These are phyloP conservation scores for Colletotrichum somersetense DNA, from an alignment of 2,329 filamentous ascomycete species.

Conservation along the genomic window DNA sequence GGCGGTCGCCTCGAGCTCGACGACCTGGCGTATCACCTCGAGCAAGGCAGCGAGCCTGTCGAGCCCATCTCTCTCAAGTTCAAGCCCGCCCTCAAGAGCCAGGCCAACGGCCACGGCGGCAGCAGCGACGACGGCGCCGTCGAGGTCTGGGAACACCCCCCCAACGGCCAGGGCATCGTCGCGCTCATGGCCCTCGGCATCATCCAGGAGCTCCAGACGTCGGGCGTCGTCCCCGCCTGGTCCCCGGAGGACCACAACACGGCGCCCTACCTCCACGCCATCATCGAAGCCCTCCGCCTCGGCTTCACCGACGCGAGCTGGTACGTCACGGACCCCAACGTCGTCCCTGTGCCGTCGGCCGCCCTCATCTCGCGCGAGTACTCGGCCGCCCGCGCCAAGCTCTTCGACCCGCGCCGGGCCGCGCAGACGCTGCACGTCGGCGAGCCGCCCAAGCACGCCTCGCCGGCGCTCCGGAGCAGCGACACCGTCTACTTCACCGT, in stretches of 20 bases:
- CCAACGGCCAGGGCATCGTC: slow-evolving; percentile 95
- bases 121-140: slow-evolving; percentile 62
- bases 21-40: slow-evolving; percentile 82
- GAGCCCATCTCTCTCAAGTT: slow-evolving; percentile 88
- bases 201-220: slow-evolving; percentile 84
- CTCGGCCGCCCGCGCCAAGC: slow-evolving; percentile 74
- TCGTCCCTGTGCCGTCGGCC: slow-evolving; percentile 75
- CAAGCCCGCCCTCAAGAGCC: slow-evolving; percentile 48
- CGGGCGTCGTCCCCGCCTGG: slow-evolving; percentile 81
- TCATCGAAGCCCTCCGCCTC: slow-evolving; percentile 90
- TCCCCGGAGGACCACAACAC: slow-evolving; percentile 82
- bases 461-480: slow-evolving; percentile 83
- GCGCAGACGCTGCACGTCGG: slow-evolving; percentile 76
- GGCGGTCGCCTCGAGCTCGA: slow-evolving; percentile 84
- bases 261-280: slow-evolving; percentile 82
- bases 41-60: slow-evolving; percentile 78
- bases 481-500: slow-evolving; percentile 96
- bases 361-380: slow-evolving; percentile 80
- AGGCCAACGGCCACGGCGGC: slow-evolving; percentile 36
- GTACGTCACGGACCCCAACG: slow-evolving; percentile 89
- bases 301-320: slow-evolving; percentile 91
- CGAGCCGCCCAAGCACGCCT: slow-evolving; percentile 60
- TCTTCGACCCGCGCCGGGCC: slow-evolving; percentile 70
- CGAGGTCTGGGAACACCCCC: slow-evolving; percentile 95
- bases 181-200: slow-evolving; percentile 95